Percentiles rank a stretch among this genome's conserved stretches.
These are phyloP conservation scores for Quercus glauca DNA, from an alignment of 306 rosid genomes.

Conservation along the genomic window DNA sequence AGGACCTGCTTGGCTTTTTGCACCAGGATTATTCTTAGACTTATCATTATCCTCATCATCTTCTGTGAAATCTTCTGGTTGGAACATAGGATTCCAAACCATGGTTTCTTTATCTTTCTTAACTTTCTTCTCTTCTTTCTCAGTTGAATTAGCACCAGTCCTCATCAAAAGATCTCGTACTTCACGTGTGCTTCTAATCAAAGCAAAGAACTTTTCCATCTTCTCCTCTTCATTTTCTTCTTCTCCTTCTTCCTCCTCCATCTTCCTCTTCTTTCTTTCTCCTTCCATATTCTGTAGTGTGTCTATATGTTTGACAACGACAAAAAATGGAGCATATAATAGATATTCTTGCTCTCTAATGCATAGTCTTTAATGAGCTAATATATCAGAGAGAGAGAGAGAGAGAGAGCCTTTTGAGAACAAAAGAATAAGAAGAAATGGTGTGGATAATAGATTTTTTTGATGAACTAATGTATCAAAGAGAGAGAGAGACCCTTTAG, in stretches of 20 bases:
- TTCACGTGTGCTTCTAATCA: conserved; percentile 64
- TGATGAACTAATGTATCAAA: background rate
- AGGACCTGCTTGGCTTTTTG: conserved; percentile 15
- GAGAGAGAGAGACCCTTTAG: background rate
- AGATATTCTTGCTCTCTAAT: background rate
- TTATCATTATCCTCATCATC: background rate
- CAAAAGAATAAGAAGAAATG: background rate
- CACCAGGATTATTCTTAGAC: background rate
- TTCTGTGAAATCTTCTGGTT: conserved; percentile 69
- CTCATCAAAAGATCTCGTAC: conserved; percentile 32
- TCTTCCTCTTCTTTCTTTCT: conserved; percentile 59
- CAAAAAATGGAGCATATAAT: background rate
- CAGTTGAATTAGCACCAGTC: background rate
- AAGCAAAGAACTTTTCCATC: conserved; percentile 66
- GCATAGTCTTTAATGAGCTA: background rate
- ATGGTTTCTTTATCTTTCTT: conserved; percentile 10
- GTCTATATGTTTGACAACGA: background rate
- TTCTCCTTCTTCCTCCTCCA: conserved; percentile 25
- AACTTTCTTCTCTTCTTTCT: conserved; percentile 10
- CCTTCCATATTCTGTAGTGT: conserved; percentile 39
- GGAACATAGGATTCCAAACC: conserved; percentile 67
- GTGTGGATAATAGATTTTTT: background rate
- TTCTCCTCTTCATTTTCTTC: conserved; percentile 50
- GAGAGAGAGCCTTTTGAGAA: background rate
- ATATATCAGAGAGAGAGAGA: background rate